A percentile compares a stretch with the other conserved stretches of the same genome.
Conservation (phyloP, 768 basidiomycete species). For the Clavaria fumosa region DNA sequence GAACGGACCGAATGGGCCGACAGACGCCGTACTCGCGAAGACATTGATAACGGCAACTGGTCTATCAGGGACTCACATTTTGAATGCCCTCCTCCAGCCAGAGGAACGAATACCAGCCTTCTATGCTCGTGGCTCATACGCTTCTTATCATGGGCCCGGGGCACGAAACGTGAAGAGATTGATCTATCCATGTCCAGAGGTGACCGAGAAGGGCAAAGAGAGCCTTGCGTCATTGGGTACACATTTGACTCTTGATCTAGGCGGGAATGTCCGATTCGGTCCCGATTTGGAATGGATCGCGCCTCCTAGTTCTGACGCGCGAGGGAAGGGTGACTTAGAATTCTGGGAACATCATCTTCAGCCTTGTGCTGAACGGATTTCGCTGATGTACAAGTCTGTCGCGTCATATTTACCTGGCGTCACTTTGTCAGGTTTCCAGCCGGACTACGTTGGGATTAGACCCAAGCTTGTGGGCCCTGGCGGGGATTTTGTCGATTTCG, state of each 20-base stretch:
- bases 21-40: constrained; percentile 53
- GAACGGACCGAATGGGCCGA: constrained; percentile 22
- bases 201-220: constrained; percentile 34
- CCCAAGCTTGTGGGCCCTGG: constrained; percentile 72
- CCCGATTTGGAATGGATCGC: constrained; percentile 85
- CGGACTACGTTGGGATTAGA: constrained; percentile 76
- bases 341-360: constrained; percentile 63
- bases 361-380: constrained; percentile 43
- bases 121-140: constrained; percentile 77
- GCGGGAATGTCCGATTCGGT: constrained; percentile 78
- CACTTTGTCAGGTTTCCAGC: constrained; percentile 39
- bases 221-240: constrained; percentile 81
- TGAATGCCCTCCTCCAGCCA: constrained; percentile 51
- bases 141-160: constrained; percentile 74
- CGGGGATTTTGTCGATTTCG: constrained; percentile 75
- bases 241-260: constrained; percentile 78
- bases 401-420: constrained; percentile 58
- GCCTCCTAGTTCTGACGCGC: constrained; percentile 27
- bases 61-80: constrained; percentile 51
- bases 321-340: constrained; percentile 27
- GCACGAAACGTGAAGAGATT: constrained; percentile 51
- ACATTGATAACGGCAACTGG: constrained; percentile 77
- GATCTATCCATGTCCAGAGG: constrained; percentile 81
- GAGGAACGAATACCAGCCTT: constrained; percentile 53
- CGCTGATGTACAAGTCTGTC: constrained; percentile 60